Evolutionary conservation across 495 filamentous ascomycete species (phyloP).

Genomic region (Tuber umbilicatum): DNA sequence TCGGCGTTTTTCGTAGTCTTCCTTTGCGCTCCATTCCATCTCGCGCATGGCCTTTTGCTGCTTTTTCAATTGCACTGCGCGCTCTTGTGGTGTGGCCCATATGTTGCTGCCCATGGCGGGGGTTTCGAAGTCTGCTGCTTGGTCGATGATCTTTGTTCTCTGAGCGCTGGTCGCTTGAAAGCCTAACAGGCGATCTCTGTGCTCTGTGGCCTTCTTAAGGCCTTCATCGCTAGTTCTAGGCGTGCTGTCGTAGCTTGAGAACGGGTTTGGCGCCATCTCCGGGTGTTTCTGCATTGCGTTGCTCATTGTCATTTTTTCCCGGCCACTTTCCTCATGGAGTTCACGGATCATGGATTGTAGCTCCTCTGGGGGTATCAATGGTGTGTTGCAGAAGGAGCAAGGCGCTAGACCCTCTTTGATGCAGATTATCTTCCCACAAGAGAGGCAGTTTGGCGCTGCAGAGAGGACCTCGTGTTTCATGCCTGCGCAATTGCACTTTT

Average conservation of each 20-base stretch:
- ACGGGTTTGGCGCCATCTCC: slow-evolving; percentile 54
- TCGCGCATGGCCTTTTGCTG: slow-evolving; percentile 83
- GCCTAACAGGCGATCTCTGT: slow-evolving; percentile 71
- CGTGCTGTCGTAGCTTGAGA: slow-evolving; percentile 44
- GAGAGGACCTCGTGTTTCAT: slow-evolving; percentile 74
- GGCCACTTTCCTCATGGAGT: slow-evolving; percentile 75
- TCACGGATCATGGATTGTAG: slow-evolving; percentile 79
- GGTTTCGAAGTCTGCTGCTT: slow-evolving; percentile 88
- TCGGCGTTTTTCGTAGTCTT: slow-evolving; percentile 87
- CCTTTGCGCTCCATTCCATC: slow-evolving; percentile 82
- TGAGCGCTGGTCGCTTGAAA: slow-evolving; percentile 87
- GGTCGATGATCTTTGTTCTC: slow-evolving; percentile 81
- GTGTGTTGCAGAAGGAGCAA: slow-evolving; percentile 79
- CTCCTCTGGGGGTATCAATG: slow-evolving; percentile 63
- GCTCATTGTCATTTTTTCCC: slow-evolving; percentile 74
- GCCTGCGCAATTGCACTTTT: slow-evolving; percentile 77
- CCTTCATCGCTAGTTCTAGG: slow-evolving; percentile 48
- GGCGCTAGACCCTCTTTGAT: slow-evolving; percentile 89
- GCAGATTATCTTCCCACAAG: slow-evolving; percentile 95
- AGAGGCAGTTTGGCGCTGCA: slow-evolving; percentile 84
- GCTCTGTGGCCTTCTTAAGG: slow-evolving; percentile 58
- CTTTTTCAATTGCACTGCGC: slow-evolving; percentile 77
- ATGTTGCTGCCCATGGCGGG: slow-evolving; percentile 59
- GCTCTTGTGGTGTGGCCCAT: slow-evolving; percentile 83
- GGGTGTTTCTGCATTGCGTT: slow-evolving; percentile 59